Evolutionary conservation across 441 rosid genomes (phyloP), one percentile per base, ranked within the genome.

Genomic region (Eruca vesicaria): DNA sequence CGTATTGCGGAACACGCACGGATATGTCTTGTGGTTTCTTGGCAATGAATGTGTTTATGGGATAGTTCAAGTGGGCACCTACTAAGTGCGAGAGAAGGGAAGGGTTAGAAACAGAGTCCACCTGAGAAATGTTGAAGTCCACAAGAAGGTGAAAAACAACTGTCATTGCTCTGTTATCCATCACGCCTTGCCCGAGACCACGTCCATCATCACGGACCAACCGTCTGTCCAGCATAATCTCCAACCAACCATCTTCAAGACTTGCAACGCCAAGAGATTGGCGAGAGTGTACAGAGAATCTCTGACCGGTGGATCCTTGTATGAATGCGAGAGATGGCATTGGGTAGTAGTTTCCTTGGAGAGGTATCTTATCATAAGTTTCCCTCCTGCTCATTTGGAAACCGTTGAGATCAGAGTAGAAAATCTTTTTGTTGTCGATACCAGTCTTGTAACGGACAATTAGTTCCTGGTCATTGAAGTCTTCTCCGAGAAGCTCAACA

Each of bases 181-280:
- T 81, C 77, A 96, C 96, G 19, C 99, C 99, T 86, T 91, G 98
- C 60, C 98, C 98, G n/a, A 96, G 94, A 70, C 99, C 99, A 77
- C 99, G 99, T 5, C 97, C 97, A 61, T 96, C 99, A 78, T 96
- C 99, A 45, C 76, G 87, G 1, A 74, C 75, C 74, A 96, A 83
- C 38, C 99, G 88, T 7, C 99, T 94, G 76, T 93, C 99, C 68
- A 96, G 82, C 98, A 96, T 93, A 72, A 96, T 88, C 87, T 96
- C 99, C 36, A 96, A 71, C 97, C 97, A 93, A 74, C 98, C 98
- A 55, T 86, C 85, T 81, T 83, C 76, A 43, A 86, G 93, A 80
- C 91, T 83, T 23, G 98, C 97, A 56, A 72, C 96, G 63, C 98
- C 99, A 28, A 96, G 77, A 3, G 98, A 85, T 80, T 96, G 97